Evolutionary conservation across 2,329 filamentous ascomycete genomes (phyloP).

Genomic region (Capronia epimyces): DNA sequence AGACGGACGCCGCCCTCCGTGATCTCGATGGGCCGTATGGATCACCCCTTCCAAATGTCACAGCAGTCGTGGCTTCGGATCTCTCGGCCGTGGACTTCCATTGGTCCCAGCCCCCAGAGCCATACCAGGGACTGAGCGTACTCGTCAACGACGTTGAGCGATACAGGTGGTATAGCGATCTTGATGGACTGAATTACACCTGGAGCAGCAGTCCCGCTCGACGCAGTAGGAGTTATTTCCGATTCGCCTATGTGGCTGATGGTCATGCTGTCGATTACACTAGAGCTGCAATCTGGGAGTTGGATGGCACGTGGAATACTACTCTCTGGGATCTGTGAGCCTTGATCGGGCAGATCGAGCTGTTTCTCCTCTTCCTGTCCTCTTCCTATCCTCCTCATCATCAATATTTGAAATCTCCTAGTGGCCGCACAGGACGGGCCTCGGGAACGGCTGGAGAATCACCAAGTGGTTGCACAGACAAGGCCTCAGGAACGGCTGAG

Average conservation of each 20-base stretch:
- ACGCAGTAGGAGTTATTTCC: constrained; percentile 33
- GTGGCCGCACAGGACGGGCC: no score
- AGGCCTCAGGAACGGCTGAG: no score
- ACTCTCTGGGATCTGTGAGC: background rate
- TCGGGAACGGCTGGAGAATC: no score
- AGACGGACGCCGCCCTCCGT: constrained; percentile 50
- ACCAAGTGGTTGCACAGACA: no score
- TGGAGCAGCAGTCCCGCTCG: constrained; percentile 8
- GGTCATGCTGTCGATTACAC: background rate
- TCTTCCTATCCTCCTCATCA: no score
- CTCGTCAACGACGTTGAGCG: constrained; percentile 29
- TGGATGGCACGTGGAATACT: background rate
- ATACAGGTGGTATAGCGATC: constrained; percentile 2
- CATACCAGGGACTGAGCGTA: constrained; percentile 23
- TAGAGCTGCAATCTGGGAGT: background rate
- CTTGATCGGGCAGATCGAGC: no score
- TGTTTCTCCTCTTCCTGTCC: no score
- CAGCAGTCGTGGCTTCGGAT: background rate
- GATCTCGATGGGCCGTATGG: constrained; percentile 29
- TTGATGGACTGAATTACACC: constrained; percentile 8
- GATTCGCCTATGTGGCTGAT: constrained; percentile 19
- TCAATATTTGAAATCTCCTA: no score
- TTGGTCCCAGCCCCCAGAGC: constrained; percentile 2
- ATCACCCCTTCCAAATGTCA: constrained; percentile 13
- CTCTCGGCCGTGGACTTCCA: background rate